phyloP scores from a whole-genome alignment of 2,329 filamentous ascomycete species.

The Grosmannia clavigera region DNA sequence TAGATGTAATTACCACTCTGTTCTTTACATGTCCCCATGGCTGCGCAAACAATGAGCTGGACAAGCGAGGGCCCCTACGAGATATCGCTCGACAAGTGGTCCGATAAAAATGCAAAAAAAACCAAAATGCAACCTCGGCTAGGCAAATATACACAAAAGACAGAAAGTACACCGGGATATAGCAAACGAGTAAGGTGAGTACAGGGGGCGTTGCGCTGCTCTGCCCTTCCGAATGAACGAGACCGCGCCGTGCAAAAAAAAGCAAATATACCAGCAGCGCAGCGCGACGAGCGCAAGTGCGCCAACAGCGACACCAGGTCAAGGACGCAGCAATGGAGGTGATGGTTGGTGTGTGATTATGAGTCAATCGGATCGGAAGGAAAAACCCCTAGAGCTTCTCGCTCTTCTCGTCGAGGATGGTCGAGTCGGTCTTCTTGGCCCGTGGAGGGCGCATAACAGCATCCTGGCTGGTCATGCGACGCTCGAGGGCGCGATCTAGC shows the following conservation, averaged over 20 bases:
- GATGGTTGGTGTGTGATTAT: background rate
- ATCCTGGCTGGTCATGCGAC: conserved; percentile 80
- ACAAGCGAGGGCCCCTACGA: background rate
- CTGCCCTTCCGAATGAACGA: background rate
- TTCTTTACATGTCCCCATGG: too few relatives aligned
- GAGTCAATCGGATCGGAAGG: background rate
- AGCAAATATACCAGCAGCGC: background rate
- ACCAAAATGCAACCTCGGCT: background rate
- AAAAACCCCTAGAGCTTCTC: conserved; percentile 13
- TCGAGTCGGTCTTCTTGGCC: conserved; percentile 7
- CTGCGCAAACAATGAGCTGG: background rate
- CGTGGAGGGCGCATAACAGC: conserved; percentile 59
- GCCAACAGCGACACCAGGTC: too few relatives aligned
- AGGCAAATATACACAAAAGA: background rate
- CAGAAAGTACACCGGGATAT: background rate
- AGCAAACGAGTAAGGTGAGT: background rate
- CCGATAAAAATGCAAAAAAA: background rate
- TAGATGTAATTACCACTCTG: too few relatives aligned
- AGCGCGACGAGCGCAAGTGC: background rate
- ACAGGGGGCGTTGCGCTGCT: background rate
- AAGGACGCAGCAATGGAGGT: background rate
- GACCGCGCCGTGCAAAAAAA: background rate
- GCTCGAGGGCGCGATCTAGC: conserved; percentile 73
- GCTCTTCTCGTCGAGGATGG: conserved; percentile 22
- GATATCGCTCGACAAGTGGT: background rate